Evolutionary conservation across 768 basidiomycete species (phyloP).

Genomic region (Suillus clintonianus): DNA sequence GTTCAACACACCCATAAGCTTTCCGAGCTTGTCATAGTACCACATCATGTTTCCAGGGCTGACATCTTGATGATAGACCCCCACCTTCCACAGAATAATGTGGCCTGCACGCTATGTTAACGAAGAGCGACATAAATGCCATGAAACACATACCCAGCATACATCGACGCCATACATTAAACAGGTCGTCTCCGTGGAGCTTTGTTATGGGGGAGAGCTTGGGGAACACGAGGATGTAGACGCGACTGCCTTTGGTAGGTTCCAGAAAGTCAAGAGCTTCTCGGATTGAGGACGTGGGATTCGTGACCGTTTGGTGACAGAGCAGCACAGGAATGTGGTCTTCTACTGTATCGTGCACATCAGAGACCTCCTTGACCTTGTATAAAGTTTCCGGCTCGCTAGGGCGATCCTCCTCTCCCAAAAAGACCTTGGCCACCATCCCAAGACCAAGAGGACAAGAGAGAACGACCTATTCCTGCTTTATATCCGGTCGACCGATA

Average conservation of each 20-base stretch:
- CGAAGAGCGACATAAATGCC: not conserved
- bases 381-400: no score
- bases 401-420: no score
- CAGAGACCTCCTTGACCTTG: no score
- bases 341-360: no score
- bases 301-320: not conserved
- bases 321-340: not conserved
- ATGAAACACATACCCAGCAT: not conserved
- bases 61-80: not conserved
- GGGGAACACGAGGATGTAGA: not conserved
- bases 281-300: not conserved
- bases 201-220: not conserved
- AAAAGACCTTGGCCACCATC: no score
- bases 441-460: not conserved
- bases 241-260: not conserved
- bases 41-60: conserved; percentile 16
- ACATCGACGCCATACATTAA: not conserved
- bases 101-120: not conserved
- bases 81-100: not conserved
- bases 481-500: not conserved
- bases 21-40: not conserved
- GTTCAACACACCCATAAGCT: conserved; percentile 10
- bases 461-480: not conserved
- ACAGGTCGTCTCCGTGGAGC: not conserved
- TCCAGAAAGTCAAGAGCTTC: not conserved